Base-by-base conservation (phyloP, 73 alveolate genomes). In the Paramecium bursaria region DNA sequence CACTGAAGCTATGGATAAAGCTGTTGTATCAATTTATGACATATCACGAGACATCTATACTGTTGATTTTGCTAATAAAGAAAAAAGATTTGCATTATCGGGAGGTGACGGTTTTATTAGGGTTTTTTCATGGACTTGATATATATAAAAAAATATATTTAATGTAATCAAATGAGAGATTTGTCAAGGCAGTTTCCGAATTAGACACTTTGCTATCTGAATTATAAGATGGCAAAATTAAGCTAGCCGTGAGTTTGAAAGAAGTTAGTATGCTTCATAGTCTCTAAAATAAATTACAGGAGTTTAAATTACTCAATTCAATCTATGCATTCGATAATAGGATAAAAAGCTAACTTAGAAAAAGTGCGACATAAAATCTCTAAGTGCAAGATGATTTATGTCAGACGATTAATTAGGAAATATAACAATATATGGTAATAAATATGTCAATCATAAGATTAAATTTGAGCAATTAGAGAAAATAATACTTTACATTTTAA, bases 91-190 rank as follows among this genome's bases (percentile, higher is more conserved):
- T 85, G 96, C 97, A 9, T 73, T 94, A 76, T 96, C 95, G 10
- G 96, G 98, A 44, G 96, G 97, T 33, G 98, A 94, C 48, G 98
- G 98, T 4, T 91, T 86, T 25, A 74, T 92, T 57, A 88, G 98
- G 53, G 93, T 94, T 48, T 87, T 94, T 86, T n/a, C n/a, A n/a
- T n/a, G n/a, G n/a, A n/a, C n/a, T n/a, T n/a, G n/a, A n/a, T n/a
- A n/a, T n/a, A n/a, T n/a, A n/a, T n/a, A n/a, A n/a, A n/a, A n/a
- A n/a, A n/a, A n/a, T n/a, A n/a, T n/a, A n/a, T n/a, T n/a, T n/a
- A n/a, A n/a, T n/a, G n/a, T n/a, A n/a, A n/a, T n/a, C n/a, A n/a
- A n/a, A 57, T n/a, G 76, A 57, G 33, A 53, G 39, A 47, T 67
- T 67, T 42, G 44, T 67, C 60, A 42, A 47, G 39, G 57, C 82